Evolutionary conservation across 306 rosid genomes (phyloP).

Genomic region (Lagenaria siceraria): DNA sequence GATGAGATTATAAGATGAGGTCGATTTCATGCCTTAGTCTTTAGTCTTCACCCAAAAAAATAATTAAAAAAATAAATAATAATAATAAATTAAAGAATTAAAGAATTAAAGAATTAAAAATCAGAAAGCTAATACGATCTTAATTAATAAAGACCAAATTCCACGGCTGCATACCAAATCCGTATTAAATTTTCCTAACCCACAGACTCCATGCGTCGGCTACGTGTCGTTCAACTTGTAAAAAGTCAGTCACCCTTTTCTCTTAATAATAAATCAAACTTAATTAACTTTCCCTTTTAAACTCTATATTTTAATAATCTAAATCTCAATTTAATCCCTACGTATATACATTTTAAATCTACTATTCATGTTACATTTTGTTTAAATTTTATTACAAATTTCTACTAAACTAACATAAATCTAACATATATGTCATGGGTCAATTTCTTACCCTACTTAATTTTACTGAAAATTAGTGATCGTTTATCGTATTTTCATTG

Average conservation of each 20-base stretch:
- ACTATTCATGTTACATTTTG: too few species aligned
- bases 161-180: not conserved
- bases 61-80: too few species aligned
- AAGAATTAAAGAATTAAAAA: not conserved
- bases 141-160: not conserved
- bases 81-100: not conserved
- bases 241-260: not conserved
- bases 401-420: too few species aligned
- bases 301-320: not conserved
- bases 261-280: not conserved
- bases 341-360: too few species aligned
- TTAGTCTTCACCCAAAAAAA: not conserved
- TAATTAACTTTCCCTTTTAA: too few species aligned
- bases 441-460: too few species aligned
- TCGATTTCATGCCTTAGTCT: not conserved
- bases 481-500: too few species aligned
- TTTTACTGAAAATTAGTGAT: too few species aligned
- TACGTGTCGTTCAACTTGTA: not conserved
- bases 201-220: not conserved
- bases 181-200: not conserved
- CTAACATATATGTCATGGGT: too few species aligned
- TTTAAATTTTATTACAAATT: too few species aligned
- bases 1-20: not conserved
- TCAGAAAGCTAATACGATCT: not conserved
- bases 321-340: too few species aligned